Conservation (phyloP, 2,329 filamentous ascomycete species). For the Pyricularia grisea region DNA sequence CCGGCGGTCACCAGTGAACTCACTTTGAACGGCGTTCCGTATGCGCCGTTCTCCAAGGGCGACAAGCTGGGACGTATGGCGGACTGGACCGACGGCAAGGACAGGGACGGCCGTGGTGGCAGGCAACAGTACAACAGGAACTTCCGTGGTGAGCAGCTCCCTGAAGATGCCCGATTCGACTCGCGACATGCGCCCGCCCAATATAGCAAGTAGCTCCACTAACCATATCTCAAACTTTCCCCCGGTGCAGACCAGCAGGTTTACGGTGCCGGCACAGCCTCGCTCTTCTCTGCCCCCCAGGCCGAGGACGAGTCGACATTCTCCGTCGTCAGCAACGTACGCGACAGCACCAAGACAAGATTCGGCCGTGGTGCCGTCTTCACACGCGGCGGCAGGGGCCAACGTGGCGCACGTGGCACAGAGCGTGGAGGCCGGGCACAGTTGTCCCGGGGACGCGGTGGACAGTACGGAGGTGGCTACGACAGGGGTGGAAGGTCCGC, state of each 20-base stretch:
- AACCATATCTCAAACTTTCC: background rate
- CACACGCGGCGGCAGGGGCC: slow-evolving; percentile 71
- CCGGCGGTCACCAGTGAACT: slow-evolving; percentile 75
- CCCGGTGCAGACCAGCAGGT: slow-evolving; percentile 73
- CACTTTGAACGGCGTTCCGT: slow-evolving; percentile 88
- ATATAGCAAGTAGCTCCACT: background rate
- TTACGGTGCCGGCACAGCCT: slow-evolving; percentile 82
- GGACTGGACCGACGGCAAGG: slow-evolving; percentile 96
- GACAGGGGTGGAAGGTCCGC: slow-evolving; percentile 64
- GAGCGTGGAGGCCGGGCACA: slow-evolving; percentile 49
- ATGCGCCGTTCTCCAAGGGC: slow-evolving; percentile 96
- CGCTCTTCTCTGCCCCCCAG: slow-evolving; percentile 80
- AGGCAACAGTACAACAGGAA: slow-evolving; percentile 86
- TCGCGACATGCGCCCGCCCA: background rate
- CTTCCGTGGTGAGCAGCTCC: slow-evolving; percentile 62
- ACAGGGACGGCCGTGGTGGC: slow-evolving; percentile 63
- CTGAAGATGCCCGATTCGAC: background rate
- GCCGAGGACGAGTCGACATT: slow-evolving; percentile 96
- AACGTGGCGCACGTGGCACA: slow-evolving; percentile 55
- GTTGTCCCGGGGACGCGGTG: slow-evolving; percentile 66
- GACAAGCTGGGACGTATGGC: slow-evolving; percentile 99
- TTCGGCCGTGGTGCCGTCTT: slow-evolving; percentile 88
- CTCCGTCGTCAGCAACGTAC: slow-evolving; percentile 93
- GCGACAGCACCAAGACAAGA: slow-evolving; percentile 75
- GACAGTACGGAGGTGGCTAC: slow-evolving; percentile 51